These are phyloP conservation scores for Berberis thunbergii DNA, from an alignment of 164 flowering plant genomes.

Conservation along the genomic window DNA sequence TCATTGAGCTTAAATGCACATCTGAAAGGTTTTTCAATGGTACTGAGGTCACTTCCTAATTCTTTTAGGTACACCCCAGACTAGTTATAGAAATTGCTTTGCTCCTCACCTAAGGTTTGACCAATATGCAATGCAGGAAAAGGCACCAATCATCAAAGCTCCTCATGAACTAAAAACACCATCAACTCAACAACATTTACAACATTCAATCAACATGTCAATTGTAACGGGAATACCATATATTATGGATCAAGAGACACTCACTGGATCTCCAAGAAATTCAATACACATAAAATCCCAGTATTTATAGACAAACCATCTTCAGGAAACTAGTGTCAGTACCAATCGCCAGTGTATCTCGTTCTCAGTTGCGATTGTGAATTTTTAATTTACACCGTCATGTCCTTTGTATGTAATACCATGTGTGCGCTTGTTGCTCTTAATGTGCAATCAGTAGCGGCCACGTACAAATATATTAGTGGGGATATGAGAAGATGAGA, in stretches of 20 bases:
- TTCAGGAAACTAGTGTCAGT: slow-evolving; percentile 7
- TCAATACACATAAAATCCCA: slow-evolving; percentile 6
- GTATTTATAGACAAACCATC: slow-evolving; percentile 1
- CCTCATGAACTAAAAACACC: neutral
- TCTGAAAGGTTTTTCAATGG: too few species aligned
- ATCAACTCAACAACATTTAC: neutral
- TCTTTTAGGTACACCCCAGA: too few species aligned
- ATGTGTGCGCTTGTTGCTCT: neutral
- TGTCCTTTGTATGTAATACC: neutral
- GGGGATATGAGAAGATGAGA: neutral
- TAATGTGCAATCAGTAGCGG: neutral
- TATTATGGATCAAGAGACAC: slow-evolving; percentile 4
- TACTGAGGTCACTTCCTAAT: too few species aligned
- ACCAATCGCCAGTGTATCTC: neutral
- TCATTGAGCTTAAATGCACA: too few species aligned
- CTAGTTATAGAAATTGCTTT: too few species aligned
- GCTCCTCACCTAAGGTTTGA: too few species aligned
- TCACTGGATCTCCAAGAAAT: neutral
- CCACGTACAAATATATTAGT: neutral
- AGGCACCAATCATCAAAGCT: neutral
- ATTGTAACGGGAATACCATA: neutral
- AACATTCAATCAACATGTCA: neutral
- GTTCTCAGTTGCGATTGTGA: neutral
- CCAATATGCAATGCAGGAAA: too few species aligned
- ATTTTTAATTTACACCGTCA: neutral